phyloP scores from a whole-genome alignment of 78 protist species.

The Planoprotostelium fungivorum region DNA sequence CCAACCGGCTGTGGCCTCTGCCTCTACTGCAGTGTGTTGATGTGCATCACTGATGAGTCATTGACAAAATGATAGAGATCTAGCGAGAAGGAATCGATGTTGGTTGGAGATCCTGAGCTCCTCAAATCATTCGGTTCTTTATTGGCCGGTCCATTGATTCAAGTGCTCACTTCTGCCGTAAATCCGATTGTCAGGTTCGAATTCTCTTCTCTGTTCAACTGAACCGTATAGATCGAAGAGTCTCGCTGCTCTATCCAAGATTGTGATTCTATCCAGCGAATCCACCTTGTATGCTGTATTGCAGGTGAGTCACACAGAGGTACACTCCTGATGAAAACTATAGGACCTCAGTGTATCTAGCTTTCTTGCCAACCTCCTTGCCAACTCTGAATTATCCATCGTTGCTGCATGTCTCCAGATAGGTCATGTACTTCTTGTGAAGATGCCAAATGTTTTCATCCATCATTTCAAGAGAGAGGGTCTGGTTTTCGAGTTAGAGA shows the following conservation, averaged over 20 bases:
- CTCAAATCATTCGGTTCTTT: constrained; percentile 15
- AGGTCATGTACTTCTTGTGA: constrained; percentile 40
- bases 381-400: constrained; percentile 45
- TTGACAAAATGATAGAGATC: background rate
- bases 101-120: constrained; percentile 20
- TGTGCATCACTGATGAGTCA: background rate
- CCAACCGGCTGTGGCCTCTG: too few species aligned
- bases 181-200: constrained; percentile 44
- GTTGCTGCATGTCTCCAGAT: constrained; percentile 49
- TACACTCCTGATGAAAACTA: background rate
- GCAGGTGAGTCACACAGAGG: background rate
- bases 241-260: constrained; percentile 37
- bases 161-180: constrained; percentile 49
- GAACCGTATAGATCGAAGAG: constrained; percentile 6
- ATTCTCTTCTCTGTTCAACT: background rate
- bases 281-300: constrained; percentile 24
- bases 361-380: constrained; percentile 50
- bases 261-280: constrained; percentile 26
- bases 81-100: constrained; percentile 11
- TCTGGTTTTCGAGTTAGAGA: background rate
- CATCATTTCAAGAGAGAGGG: constrained; percentile 48
- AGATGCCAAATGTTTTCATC: constrained; percentile 45
- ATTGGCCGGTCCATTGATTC: constrained; percentile 29
- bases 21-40: too few species aligned
- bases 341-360: constrained; percentile 39